Evolutionary conservation across 2,329 filamentous ascomycete species (phyloP), one percentile per base, ranked within the genome.

Genomic region (Cytospora leucostoma): DNA sequence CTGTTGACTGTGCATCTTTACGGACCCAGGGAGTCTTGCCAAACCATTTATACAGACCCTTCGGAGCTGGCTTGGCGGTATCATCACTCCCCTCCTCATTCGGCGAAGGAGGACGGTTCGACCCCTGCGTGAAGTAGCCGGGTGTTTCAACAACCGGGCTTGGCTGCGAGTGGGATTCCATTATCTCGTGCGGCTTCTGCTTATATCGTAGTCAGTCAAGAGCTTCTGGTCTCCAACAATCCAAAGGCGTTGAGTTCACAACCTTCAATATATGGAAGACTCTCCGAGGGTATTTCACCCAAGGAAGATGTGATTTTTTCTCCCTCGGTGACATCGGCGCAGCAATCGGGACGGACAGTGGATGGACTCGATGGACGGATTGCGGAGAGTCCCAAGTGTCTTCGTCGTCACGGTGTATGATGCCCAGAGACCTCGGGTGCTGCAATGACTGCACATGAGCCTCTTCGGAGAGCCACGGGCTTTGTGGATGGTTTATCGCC

Each of bases 381-480:
- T 6, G 50, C 19, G 32, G 10, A 37, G 40, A 34, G 21, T 59
- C 57, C 52, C 38, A 55, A 35, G 60, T 49, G 21, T 59, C 49
- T 32, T 58, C 44, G 38, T 35, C 32, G 32, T 35, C 33, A 17
- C 51, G 56, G 21, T n/a, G 57, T 38, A 34, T 55, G 51, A 40
- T 60, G 27, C 38, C 47, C 13, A 37, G 53, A 19, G 44, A 1
- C 73, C 74, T 40, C 68, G 73, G 70, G 11, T 70, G 66, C 61
- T 84, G 81, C 4, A 84, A 68, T 0, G 80, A 82, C 3, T 76
- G 71, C 0, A 84, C 80, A 63, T 82, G 81, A 0, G 78, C 78
- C 17, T 77, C 76, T 65, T 84, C 81, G 0, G 78, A 79, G 8
- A 80, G 68, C 64, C 77, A 83, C 0, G 80, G 80, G 58, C 78